phyloP scores from a whole-genome alignment of 768 basidiomycete species.

The Naganishia vaughanmartiniae region DNA sequence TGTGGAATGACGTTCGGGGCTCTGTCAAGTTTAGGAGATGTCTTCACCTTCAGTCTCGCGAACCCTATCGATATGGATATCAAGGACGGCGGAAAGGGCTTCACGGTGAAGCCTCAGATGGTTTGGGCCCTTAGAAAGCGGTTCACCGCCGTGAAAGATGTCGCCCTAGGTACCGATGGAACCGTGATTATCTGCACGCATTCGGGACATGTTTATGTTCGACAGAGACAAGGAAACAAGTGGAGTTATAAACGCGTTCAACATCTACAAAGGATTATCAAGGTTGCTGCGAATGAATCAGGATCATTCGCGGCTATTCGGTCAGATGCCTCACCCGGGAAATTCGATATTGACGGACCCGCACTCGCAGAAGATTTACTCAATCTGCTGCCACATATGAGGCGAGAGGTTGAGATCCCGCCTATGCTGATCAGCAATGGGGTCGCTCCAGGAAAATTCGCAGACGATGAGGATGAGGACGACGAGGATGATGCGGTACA shows the following conservation, averaged over 20 bases:
- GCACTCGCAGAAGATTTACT: constrained; percentile 66
- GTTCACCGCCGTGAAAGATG: constrained; percentile 81
- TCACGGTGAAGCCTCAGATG: constrained; percentile 71
- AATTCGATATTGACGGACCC: constrained; percentile 61
- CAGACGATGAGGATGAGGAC: constrained; percentile 55
- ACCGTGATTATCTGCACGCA: constrained; percentile 87
- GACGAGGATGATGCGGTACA: constrained; percentile 51
- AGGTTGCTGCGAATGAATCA: constrained; percentile 78
- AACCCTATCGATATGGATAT: constrained; percentile 51
- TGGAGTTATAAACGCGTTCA: constrained; percentile 76
- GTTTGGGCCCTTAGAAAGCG: constrained; percentile 86
- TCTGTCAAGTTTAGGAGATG: constrained; percentile 79
- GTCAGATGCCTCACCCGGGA: constrained; percentile 64
- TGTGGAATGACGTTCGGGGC: constrained; percentile 80
- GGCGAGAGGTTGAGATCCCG: constrained; percentile 39
- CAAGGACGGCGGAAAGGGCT: constrained; percentile 41
- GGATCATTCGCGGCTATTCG: constrained; percentile 85
- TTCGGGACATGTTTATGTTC: constrained; percentile 89
- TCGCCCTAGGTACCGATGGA: constrained; percentile 82
- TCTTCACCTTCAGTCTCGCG: constrained; percentile 71
- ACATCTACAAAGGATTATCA: constrained; percentile 76
- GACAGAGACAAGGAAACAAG: constrained; percentile 60
- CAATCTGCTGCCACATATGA: constrained; percentile 64
- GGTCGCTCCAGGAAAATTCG: constrained; percentile 22
- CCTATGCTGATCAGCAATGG: constrained; percentile 35